Evolutionary conservation across 345 rosid species (phyloP), one percentile per base, ranked within the genome.

Genomic region (Angophora floribunda): DNA sequence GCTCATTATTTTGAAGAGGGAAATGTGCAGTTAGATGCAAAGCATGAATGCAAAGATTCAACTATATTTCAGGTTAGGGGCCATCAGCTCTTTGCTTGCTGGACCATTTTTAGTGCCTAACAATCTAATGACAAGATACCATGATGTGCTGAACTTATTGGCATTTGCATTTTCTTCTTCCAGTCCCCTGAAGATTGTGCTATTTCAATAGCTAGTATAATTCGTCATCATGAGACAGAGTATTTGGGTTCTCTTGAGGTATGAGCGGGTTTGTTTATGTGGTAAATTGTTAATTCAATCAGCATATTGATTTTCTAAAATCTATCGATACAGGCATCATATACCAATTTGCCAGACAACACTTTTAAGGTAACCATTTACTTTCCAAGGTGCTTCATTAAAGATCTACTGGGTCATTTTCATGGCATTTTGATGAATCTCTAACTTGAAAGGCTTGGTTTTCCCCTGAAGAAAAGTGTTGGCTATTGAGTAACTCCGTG

Each of bases 1-100:
- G 99, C 99, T 51, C 99, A 98, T 92, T 98, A 97, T 92, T 98
- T 97, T 90, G 99, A 98, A 90, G 99, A 98, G 93, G 99, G 99
- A 88, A 98, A 98, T 94, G 99, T 98, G 89, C 99, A 98, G 90
- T 92, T 97, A 93, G 99, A 96, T 89, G 96, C 99, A 65, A 94
- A 94, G 89, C 95, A 97, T 88, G 99, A 97, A 88, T 95, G 96
- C 88, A 91, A 93, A 91, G 98, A 98, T 91, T 93, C 95, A 41
- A 95, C 99, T 57, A 91, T 97, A 14, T 93, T 98, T 93, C 99
- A 96, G 98, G 99, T 97, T 41, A 19, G 28, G 47, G 82, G 28
- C 49, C 24, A 75, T 21, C 28, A 41, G 11, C 49, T 41, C 26
- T 75, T 75, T 75, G 82, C 82, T 75, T 36, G 49, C 82, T 41